Percentiles rank a stretch among this genome's conserved stretches.
Evolutionary conservation across 2,329 filamentous ascomycete species (phyloP).

Genomic region (Fusarium scirpi): DNA sequence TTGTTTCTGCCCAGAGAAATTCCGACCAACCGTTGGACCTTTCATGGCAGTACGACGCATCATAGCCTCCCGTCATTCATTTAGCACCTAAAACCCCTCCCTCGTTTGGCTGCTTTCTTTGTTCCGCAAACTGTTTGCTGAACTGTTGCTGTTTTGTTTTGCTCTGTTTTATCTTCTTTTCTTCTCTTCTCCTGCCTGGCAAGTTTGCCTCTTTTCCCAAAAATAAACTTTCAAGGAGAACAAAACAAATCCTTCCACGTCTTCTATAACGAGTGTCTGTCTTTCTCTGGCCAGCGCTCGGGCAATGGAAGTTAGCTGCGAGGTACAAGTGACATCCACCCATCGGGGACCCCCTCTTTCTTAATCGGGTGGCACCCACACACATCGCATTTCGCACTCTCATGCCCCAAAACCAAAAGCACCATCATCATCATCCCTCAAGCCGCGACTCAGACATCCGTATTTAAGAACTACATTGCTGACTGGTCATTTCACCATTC

Average conservation of each 20-base stretch:
- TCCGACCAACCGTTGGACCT: constrained; percentile 29
- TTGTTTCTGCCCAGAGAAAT: constrained; percentile 24
- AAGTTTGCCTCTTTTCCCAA: constrained; percentile 8
- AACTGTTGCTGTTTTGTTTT: neutral
- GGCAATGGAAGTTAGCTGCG: constrained; percentile 17
- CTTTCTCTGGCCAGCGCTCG: neutral
- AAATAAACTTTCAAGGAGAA: neutral
- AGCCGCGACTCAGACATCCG: constrained; percentile 37
- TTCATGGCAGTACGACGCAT: constrained; percentile 33
- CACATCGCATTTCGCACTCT: constrained; percentile 30
- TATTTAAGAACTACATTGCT: constrained; percentile 41
- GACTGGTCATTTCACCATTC: constrained; percentile 47
- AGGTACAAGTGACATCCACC: constrained; percentile 25
- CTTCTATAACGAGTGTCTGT: neutral
- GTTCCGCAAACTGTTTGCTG: constrained; percentile 19
- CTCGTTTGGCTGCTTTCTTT: constrained; percentile 18
- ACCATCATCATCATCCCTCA: constrained; percentile 36
- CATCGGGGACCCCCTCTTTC: constrained; percentile 10
- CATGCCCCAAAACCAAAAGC: constrained; percentile 27
- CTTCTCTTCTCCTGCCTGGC: neutral
- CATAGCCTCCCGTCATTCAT: constrained; percentile 25
- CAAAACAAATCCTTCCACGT: neutral
- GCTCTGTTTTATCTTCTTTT: neutral
- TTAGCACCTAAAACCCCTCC: neutral
- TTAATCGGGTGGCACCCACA: constrained; percentile 30